Base-by-base conservation (phyloP, 352 stramenopile genomes). In the Hyaloperonospora brassicae region DNA sequence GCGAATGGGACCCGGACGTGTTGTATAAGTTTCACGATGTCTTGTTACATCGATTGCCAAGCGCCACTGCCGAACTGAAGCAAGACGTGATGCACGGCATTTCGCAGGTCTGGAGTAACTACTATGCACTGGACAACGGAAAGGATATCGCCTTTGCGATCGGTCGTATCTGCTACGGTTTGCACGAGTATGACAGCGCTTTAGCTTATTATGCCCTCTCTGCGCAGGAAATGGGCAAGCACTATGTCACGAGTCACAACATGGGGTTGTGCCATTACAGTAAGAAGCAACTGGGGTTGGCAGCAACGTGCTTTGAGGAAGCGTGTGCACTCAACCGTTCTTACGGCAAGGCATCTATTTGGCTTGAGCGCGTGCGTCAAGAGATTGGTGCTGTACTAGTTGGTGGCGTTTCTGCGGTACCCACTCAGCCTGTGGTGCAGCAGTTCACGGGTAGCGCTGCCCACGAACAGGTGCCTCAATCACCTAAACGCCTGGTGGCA, bases 241-340 rank as follows among this genome's bases (percentile, higher is more conserved):
- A 98, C 65, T 89, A 97, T 60, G 87, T 98, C 30, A 98, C 93
- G 30, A 97, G 82, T 60, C 93, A 97, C 70, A 98, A 98, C 67
- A 97, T 97, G 82, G 93, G 91, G 8, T 70, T 98, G 2, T 98
- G 91, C 56, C 84, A 97, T 70, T 97, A 96, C 76, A 95, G 79
- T 61, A 90, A 89, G 55, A 76, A 81, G 34, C 76, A 89, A 47
- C 64, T 93, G 9, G 50, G 68, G 35, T 44, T 87, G 2, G 80
- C 83, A 13, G 64, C 66, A 2, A 71, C 70, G 22, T 89, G 75
- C 56, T 91, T 93, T 48, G 69, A 83, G 59, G 83, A 89, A 17
- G 79, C 79, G 6, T 88, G 74, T 25, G 44, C 57, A 10, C 58
- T 90, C 10, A 90, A 91, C 53, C 47, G 57, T 43, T 86, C 71